Evolutionary conservation across 768 basidiomycete genomes (phyloP), one percentile per base, ranked within the genome.

Genomic region (Rossbeevera mucosa): DNA sequence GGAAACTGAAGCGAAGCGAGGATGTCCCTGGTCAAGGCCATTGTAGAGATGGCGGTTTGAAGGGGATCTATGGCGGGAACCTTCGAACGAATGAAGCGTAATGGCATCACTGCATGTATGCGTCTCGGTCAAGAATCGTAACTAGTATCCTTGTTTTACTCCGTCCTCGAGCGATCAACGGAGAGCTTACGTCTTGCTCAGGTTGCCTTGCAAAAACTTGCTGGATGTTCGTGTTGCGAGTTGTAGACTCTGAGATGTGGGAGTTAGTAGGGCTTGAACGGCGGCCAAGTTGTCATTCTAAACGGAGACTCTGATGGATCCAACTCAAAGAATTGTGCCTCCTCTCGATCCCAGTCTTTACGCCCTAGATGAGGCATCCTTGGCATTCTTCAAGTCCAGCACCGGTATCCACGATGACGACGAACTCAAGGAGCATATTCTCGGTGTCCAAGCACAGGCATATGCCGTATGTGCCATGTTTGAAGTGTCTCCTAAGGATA

Each of bases 1-100:
- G 76, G 73, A 52, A 79, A 78, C 45, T 70, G 66, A 16, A 68
- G 54, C 14, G 69, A 61, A 18, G 67, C 61, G 7, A 73, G 58
- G 5, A 75, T 56, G 44, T 72, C 66, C 43, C 57, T 64, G 43
- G 65, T 55, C 4, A 70, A 50, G 5, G 66, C 51, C 9, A 70
- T 66, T 0, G 70, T 65, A 11, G 66, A 52, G 21, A 71, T 54
- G 2, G 68, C 71, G 28, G 58, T 58, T 30, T 62, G 63, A 48
- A 74, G 66, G 1, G 65, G 64, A 42, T 66, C 64, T 11, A 62
- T 54, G 9, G 44, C 59, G 0, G 62, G 59, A 22, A 64, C 54
- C 46, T 56, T 67, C 30, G 66, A 64, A 40, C 64, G 65, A 40
- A 67, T 47, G 42, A 62, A 61, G 44, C 55, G 65, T 28, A 70